Evolutionary conservation across 1,139 yeast species (phyloP), one percentile per base, ranked within the genome.

Genomic region (Torulaspora globosa): DNA sequence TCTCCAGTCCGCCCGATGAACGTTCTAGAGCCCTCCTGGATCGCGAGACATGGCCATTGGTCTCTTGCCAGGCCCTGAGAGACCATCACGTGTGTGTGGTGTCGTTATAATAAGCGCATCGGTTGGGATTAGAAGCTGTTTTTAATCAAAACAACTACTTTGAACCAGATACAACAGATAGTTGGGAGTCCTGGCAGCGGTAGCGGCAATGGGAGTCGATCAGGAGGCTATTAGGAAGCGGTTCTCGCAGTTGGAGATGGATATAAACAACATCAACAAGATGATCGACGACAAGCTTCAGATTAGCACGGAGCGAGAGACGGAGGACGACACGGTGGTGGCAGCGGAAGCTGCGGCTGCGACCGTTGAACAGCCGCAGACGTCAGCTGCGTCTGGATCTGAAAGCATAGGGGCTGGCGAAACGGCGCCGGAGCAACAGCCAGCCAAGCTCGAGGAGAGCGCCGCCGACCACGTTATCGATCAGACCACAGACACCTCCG

Each of bases 211-310:
- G 59, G 53, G 48, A 21, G 35, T 55, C 38, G 65, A 60, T 42
- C 49, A 56, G 32, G 66, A 59, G 14, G 51, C 53, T 21, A 48
- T 63, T 18, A 55, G 62, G 44, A 62, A 61, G 45, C 56, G 67
- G 34, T 49, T 63, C 38, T 63, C 68, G 6, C 65, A 62, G 36
- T 59, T 65, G 27, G 69, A 65, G 46, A 46, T 56, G 23, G 66
- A 63, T 42, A 60, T 65, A 37, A 57, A 59, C 37, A 60, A 62
- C 44, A 61, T 63, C 62, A 65, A 65, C 42, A 57, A 59, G 36
- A 55, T 62, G 56, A 59, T 65, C 21, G 65, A 59, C 37, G 65
- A 63, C 41, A 65, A 65, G 46, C 46, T 60, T 39, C 55, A 51
- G 39, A 41, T 53, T 15, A 38, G 43, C 33, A n/a, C n/a, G 23